Conservation (phyloP, 768 basidiomycete genomes). For the Mycena kentingensis region DNA sequence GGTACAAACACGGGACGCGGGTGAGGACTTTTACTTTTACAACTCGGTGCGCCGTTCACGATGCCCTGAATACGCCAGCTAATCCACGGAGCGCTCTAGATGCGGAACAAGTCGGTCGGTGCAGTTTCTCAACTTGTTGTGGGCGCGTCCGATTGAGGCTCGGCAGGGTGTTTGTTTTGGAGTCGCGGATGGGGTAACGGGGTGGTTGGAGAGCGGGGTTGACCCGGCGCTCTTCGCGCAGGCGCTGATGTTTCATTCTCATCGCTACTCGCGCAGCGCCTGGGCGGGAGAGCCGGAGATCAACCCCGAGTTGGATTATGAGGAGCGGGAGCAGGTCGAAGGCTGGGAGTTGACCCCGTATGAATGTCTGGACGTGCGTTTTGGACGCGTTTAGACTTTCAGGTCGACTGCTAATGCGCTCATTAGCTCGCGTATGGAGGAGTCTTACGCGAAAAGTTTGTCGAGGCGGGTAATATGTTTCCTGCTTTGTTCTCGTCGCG, state of each 20-base stretch:
- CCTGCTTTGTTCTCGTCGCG: background rate
- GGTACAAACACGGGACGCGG: constrained; percentile 12
- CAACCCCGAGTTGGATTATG: constrained; percentile 51
- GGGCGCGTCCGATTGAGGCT: background rate
- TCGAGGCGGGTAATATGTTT: constrained; percentile 9
- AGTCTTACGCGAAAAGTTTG: constrained; percentile 48
- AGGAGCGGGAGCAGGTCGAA: constrained; percentile 42
- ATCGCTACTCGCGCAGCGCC: constrained; percentile 47
- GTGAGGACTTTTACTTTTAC: constrained; percentile 21
- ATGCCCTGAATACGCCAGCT: background rate
- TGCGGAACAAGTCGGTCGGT: constrained; percentile 21
- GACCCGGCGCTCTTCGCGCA: constrained; percentile 73
- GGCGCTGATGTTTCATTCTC: constrained; percentile 62
- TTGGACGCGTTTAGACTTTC: background rate
- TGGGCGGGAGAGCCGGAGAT: constrained; percentile 63
- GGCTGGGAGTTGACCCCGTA: constrained; percentile 49
- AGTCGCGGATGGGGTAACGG: constrained; percentile 71
- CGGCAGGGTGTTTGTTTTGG: constrained; percentile 55
- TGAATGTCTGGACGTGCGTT: constrained; percentile 35
- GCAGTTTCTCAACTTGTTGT: background rate
- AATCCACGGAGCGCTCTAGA: constrained; percentile 5
- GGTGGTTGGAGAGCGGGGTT: constrained; percentile 63
- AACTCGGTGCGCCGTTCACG: constrained; percentile 8
- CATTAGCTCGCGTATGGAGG: constrained; percentile 42
- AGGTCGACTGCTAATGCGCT: constrained; percentile 13